Conservation (phyloP, 2,329 filamentous ascomycete genomes). For the Apiospora arundinis region DNA sequence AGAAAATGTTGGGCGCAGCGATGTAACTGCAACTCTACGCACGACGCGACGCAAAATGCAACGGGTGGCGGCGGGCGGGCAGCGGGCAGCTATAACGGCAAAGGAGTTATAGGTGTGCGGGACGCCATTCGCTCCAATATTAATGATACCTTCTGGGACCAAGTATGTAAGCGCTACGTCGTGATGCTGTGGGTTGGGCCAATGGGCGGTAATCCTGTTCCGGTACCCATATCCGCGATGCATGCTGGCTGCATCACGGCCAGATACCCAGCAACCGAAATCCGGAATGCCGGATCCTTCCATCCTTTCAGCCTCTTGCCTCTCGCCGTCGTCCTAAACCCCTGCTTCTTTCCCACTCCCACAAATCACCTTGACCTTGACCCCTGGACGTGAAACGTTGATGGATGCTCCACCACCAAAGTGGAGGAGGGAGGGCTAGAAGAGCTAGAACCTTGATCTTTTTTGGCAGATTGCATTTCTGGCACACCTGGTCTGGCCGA, state of each 20-base stretch:
- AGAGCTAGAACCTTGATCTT: neutral
- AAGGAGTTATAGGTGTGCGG: neutral
- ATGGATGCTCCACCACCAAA: neutral
- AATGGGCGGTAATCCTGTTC: conserved; percentile 4
- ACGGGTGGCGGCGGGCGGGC: neutral
- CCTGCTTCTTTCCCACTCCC: neutral
- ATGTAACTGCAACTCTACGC: neutral
- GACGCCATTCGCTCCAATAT: neutral
- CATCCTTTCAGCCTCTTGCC: neutral
- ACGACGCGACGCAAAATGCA: neutral
- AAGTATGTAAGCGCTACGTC: neutral
- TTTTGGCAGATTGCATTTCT: neutral
- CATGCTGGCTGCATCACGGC: neutral
- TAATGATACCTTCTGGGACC: neutral
- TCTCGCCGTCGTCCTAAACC: neutral
- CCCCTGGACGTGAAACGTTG: neutral
- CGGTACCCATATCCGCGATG: conserved; percentile 3
- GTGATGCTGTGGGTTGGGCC: neutral
- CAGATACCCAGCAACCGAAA: neutral
- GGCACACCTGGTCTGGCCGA: too few species aligned
- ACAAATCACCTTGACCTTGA: too few species aligned
- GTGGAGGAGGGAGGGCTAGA: neutral
- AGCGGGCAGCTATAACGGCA: neutral
- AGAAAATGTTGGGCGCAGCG: neutral
- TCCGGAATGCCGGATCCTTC: conserved; percentile 14